phyloP scores from a whole-genome alignment of 192 early-diverging fungal genomes.

The Gryganskiella cystojenkinii region DNA sequence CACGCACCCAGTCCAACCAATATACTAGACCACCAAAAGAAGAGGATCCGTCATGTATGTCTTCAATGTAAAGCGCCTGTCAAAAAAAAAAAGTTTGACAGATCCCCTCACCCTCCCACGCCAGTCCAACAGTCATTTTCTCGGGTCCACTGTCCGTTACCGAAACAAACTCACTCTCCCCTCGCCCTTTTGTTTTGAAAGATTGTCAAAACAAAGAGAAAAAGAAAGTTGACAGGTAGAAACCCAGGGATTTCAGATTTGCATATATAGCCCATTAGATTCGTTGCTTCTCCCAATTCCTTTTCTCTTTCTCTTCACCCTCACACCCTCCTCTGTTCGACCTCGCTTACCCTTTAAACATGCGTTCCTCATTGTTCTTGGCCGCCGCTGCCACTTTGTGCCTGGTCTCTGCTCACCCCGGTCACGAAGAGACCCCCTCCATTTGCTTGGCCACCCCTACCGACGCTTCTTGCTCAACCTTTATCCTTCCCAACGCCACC shows the following conservation, averaged over 20 bases:
- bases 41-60: not conserved
- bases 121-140: no score
- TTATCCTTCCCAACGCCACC: constrained; percentile 22
- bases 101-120: no score
- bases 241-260: no score
- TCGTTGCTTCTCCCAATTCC: not conserved
- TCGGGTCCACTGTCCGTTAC: no score
- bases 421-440: constrained; percentile 36
- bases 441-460: constrained; percentile 44
- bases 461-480: constrained; percentile 35
- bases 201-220: constrained; percentile 9
- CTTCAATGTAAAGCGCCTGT: no score
- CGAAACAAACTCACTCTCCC: no score
- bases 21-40: no score
- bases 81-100: no score
- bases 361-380: constrained; percentile 39
- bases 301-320: not conserved
- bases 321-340: not conserved
- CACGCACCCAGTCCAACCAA: no score
- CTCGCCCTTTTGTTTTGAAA: no score
- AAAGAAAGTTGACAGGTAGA: no score
- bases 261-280: constrained; percentile 13
- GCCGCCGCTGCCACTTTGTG: constrained; percentile 24
- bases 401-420: constrained; percentile 22
- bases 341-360: constrained; percentile 3